Percentiles rank a stretch among this genome's conserved stretches.
phyloP scores from a whole-genome alignment of 345 rosid genomes.

The Sisymbrium altissimum region DNA sequence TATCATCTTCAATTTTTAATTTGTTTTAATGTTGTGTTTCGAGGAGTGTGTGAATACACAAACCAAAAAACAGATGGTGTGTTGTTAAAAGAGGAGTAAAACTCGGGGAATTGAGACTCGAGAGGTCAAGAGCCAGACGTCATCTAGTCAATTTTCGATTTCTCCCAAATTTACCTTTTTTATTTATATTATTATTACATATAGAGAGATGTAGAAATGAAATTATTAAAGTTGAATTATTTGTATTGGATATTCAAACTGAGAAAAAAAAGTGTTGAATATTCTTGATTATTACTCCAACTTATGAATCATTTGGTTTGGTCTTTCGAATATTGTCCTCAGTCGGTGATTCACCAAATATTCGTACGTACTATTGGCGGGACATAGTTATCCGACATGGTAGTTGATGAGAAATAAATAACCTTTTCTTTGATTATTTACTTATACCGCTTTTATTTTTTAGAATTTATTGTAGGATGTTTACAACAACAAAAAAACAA shows the following conservation, averaged over 20 bases:
- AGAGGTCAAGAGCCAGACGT: constrained; percentile 31
- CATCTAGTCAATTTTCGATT: constrained; percentile 24
- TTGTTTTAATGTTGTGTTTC: too few relatives aligned
- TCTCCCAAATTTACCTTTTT: constrained; percentile 9
- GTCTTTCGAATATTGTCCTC: constrained; percentile 4
- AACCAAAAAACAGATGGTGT: constrained; percentile 3
- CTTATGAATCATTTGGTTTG: constrained; percentile 19
- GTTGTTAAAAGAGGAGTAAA: constrained; percentile 14
- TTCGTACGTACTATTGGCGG: constrained; percentile 16
- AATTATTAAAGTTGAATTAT: background rate
- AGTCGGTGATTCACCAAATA: constrained; percentile 33
- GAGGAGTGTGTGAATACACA: constrained; percentile 15
- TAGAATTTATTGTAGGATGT: too few relatives aligned
- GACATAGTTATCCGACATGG: background rate
- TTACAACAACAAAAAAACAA: too few relatives aligned
- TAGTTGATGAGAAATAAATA: background rate
- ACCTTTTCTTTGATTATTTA: background rate
- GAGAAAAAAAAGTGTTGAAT: background rate
- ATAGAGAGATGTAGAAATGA: background rate
- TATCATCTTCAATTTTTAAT: too few relatives aligned
- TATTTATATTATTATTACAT: background rate
- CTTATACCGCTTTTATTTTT: background rate
- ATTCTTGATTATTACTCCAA: constrained; percentile 13
- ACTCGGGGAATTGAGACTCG: constrained; percentile 19
- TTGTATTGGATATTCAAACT: constrained; percentile 1